A percentile compares a stretch with the other conserved stretches of the same genome.
Evolutionary conservation across 2,329 filamentous ascomycete genomes (phyloP).

Genomic region (Fusarium zealandicum): DNA sequence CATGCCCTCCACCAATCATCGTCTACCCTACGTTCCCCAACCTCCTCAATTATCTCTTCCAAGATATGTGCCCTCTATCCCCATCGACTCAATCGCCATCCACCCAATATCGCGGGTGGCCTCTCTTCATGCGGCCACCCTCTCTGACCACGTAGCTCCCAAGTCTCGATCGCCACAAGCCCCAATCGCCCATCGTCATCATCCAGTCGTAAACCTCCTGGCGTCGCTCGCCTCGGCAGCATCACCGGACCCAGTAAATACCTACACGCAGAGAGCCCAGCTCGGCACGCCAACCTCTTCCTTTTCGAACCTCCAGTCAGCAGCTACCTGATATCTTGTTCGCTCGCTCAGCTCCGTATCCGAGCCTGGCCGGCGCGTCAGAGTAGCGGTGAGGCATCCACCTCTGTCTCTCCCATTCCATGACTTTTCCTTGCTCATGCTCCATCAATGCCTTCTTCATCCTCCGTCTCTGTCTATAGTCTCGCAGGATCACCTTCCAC

Average conservation of each 20-base stretch:
- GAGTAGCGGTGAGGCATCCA: constrained; percentile 23
- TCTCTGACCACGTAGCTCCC: constrained; percentile 27
- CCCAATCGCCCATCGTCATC: constrained; percentile 10
- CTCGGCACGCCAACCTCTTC: constrained; percentile 14
- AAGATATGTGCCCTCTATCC: constrained; percentile 11
- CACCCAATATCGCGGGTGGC: constrained; percentile 31
- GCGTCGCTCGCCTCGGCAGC: not conserved
- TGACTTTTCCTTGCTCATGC: not conserved
- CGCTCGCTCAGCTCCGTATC: constrained; percentile 9
- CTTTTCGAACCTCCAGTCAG: constrained; percentile 9
- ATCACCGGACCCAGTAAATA: constrained; percentile 8
- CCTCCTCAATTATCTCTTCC: constrained; percentile 33
- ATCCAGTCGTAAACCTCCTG: not conserved
- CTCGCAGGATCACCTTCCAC: too few species aligned
- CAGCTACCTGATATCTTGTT: not conserved
- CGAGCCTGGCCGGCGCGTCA: constrained; percentile 4
- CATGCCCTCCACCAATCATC: constrained; percentile 12
- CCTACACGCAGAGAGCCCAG: constrained; percentile 16
- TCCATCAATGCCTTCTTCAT: not conserved
- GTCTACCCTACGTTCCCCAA: constrained; percentile 36
- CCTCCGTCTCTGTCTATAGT: not conserved
- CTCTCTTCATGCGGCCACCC: constrained; percentile 38
- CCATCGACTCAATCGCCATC: constrained; percentile 28
- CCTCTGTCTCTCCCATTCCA: not conserved
- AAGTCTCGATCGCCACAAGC: constrained; percentile 9